Percentiles rank a stretch among this genome's conserved stretches.
Conservation (phyloP, 352 stramenopile species). For the Paralagenidium karlingii region DNA sequence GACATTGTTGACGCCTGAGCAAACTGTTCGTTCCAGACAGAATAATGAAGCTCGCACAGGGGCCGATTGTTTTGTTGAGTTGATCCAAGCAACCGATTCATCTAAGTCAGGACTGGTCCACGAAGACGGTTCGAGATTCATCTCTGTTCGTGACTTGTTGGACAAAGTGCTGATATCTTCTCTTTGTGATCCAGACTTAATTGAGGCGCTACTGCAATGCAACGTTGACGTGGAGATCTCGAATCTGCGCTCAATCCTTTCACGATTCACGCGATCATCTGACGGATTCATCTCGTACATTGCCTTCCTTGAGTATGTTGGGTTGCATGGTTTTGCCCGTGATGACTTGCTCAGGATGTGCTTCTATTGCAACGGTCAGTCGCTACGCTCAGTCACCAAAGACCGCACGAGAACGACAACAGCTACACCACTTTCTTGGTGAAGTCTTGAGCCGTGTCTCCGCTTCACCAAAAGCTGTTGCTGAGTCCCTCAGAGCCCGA, state of each 20-base stretch:
- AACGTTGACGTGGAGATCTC: constrained; percentile 11
- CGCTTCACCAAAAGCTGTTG: too few relatives aligned
- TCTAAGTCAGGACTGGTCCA: constrained; percentile 16
- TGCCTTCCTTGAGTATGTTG: constrained; percentile 32
- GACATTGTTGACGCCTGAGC: background rate
- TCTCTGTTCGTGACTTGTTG: too few relatives aligned
- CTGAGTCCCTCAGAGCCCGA: too few relatives aligned
- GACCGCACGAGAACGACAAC: constrained; percentile 17
- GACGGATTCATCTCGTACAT: constrained; percentile 22
- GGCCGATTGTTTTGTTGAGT: constrained; percentile 38
- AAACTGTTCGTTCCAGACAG: constrained; percentile 29
- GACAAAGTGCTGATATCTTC: too few relatives aligned
- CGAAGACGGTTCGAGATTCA: constrained; percentile 29
- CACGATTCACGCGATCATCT: constrained; percentile 22
- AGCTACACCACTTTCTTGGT: constrained; percentile 21
- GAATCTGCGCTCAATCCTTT: constrained; percentile 26
- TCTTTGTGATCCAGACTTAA: constrained; percentile 23
- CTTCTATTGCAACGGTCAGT: constrained; percentile 5
- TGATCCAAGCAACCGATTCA: constrained; percentile 19
- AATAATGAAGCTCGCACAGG: constrained; percentile 29
- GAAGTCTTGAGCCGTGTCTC: too few relatives aligned
- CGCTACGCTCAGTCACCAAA: constrained; percentile 34
- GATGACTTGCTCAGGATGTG: background rate
- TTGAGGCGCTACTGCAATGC: constrained; percentile 16
- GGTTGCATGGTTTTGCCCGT: background rate